Conservation (phyloP, 225 moss, liverwort and hornwort species). For the Asterella californica region DNA sequence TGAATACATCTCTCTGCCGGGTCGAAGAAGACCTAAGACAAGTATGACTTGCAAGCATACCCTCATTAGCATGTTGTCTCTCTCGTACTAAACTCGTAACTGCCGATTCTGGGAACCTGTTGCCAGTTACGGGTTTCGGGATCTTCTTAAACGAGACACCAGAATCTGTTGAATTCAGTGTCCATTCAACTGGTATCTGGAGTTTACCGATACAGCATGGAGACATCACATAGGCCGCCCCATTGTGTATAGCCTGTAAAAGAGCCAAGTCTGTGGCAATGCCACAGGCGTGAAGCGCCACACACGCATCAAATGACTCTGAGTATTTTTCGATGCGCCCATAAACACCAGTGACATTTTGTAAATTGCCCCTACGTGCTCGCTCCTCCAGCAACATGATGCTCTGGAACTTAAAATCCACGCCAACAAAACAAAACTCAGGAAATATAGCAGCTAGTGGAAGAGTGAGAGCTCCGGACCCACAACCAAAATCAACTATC, state of each 20-base stretch:
- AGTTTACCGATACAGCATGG: conserved; percentile 96
- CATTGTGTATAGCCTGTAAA: conserved; percentile 66
- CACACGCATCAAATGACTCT: conserved; percentile 71
- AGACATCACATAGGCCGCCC: conserved; percentile 79
- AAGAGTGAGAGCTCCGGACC: conserved; percentile 94
- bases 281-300: conserved; percentile 94
- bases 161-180: conserved; percentile 12
- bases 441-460: conserved; percentile 70
- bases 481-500: conserved; percentile 87
- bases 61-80: not conserved
- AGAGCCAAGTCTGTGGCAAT: conserved; percentile 85
- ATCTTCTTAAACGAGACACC: not conserved
- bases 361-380: conserved; percentile 40
- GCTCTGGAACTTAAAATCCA: conserved; percentile 65
- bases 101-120: not conserved
- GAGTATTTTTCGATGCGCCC: conserved; percentile 75
- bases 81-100: not conserved
- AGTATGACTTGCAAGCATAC: not conserved
- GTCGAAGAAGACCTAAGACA: not conserved
- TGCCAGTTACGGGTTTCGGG: not conserved
- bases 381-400: conserved; percentile 28
- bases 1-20: not conserved
- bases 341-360: conserved; percentile 55
- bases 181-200: conserved; percentile 49
- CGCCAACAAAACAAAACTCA: conserved; percentile 58